Conservation (phyloP, 1,284 basidiomycete genomes). For the Ganoderma meredithae region DNA sequence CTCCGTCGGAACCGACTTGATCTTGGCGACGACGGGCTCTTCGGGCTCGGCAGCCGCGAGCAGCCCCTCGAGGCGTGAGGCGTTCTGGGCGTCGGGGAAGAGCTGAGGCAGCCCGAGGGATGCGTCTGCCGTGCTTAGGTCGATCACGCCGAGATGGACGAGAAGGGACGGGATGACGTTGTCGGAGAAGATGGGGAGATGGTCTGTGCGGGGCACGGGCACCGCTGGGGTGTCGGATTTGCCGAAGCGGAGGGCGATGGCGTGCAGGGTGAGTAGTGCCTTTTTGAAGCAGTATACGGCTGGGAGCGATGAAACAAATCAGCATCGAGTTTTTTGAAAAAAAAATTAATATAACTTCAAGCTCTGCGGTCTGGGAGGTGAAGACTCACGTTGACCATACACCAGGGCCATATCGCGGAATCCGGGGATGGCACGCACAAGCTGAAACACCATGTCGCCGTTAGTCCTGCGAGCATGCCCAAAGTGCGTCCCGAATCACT, state of each 20-base stretch:
- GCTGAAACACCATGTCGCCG: slow-evolving; percentile 45
- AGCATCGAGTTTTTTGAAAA: neutral
- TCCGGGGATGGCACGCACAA: slow-evolving; percentile 77
- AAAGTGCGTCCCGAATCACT: slow-evolving; percentile 18
- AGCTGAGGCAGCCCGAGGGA: slow-evolving; percentile 49
- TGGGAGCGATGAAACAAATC: slow-evolving; percentile 38
- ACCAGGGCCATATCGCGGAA: slow-evolving; percentile 78
- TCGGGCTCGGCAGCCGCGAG: slow-evolving; percentile 41
- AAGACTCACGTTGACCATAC: slow-evolving; percentile 63
- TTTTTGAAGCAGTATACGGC: slow-evolving; percentile 91
- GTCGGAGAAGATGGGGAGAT: slow-evolving; percentile 83
- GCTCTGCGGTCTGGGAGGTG: neutral
- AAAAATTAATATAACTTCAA: neutral
- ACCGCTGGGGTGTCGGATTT: slow-evolving; percentile 50
- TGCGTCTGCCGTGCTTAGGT: slow-evolving; percentile 54
- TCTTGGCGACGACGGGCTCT: slow-evolving; percentile 27
- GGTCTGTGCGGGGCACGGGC: slow-evolving; percentile 64
- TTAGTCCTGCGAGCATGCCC: slow-evolving; percentile 8
- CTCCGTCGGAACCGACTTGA: slow-evolving; percentile 51
- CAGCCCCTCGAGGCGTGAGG: slow-evolving; percentile 48
- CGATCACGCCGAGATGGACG: slow-evolving; percentile 78
- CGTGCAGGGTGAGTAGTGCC: slow-evolving; percentile 83
- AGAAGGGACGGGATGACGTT: slow-evolving; percentile 89
- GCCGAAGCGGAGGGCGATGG: slow-evolving; percentile 70
- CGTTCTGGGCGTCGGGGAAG: slow-evolving; percentile 54